Percentiles rank a stretch among this genome's conserved stretches.
These are phyloP conservation scores for Geoglossum cookeanum DNA, from an alignment of 2,329 filamentous ascomycete species.

Conservation along the genomic window DNA sequence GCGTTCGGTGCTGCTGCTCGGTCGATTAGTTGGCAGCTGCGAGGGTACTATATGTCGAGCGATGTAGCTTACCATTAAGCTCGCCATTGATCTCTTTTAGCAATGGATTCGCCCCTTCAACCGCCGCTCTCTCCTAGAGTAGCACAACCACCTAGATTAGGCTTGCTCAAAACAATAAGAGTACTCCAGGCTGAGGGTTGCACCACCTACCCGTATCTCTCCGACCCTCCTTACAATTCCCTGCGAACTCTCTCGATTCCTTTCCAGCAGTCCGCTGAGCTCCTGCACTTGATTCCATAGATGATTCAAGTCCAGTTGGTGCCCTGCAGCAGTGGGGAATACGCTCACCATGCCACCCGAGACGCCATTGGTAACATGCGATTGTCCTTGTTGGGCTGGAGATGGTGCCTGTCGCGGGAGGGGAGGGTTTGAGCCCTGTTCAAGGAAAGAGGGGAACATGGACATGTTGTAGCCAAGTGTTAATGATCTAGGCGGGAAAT, in stretches of 20 bases:
- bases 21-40: background rate
- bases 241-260: slow-evolving; percentile 29
- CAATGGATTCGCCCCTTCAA: background rate
- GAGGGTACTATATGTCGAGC: background rate
- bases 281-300: slow-evolving; percentile 31
- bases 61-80: background rate
- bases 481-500: background rate
- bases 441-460: background rate
- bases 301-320: slow-evolving; percentile 32
- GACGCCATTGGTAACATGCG: slow-evolving; percentile 9
- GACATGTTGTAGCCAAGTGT: background rate
- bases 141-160: background rate
- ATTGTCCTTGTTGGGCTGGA: slow-evolving; percentile 14
- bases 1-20: background rate
- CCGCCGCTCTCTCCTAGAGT: background rate
- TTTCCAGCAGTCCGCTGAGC: slow-evolving; percentile 28
- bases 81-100: slow-evolving; percentile 4
- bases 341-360: slow-evolving; percentile 18
- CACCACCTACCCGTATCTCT: slow-evolving; percentile 26
- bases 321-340: slow-evolving; percentile 28
- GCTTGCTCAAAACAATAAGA: background rate
- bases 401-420: slow-evolving; percentile 2
- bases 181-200: background rate
- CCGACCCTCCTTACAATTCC: slow-evolving; percentile 29
- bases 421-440: background rate